A percentile compares a stretch with the other conserved stretches of the same genome.
These are phyloP conservation scores for Nepenthes gracilis DNA, from an alignment of 148 eudicot species.

Conservation along the genomic window DNA sequence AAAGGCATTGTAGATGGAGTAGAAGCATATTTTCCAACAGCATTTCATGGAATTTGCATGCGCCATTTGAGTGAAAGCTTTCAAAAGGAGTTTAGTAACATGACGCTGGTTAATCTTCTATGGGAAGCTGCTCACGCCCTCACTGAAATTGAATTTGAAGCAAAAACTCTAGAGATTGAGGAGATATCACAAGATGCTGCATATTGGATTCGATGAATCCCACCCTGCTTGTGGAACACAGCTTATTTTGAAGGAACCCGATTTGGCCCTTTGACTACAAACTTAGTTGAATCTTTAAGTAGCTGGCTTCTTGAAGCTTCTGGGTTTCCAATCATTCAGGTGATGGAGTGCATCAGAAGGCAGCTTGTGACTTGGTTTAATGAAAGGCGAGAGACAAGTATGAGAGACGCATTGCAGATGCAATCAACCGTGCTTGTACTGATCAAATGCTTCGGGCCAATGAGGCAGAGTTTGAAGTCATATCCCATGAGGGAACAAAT, in stretches of 20 bases:
- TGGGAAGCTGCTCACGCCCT: constrained; percentile 53
- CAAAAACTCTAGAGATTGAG: constrained; percentile 34
- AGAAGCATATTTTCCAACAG: constrained; percentile 43
- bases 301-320: constrained; percentile 44
- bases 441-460: constrained; percentile 46
- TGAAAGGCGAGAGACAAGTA: constrained; percentile 47
- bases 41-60: constrained; percentile 56
- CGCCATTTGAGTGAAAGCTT: constrained; percentile 46
- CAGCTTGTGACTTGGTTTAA: constrained; percentile 64
- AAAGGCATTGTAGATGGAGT: constrained; percentile 43
- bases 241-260: constrained; percentile 53
- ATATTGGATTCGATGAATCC: constrained; percentile 36
- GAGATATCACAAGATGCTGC: constrained; percentile 42
- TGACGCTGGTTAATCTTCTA: constrained; percentile 30
- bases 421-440: constrained; percentile 41
- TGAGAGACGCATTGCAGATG: constrained; percentile 40
- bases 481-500: constrained; percentile 36
- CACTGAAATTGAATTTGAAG: constrained; percentile 31
- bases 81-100: constrained; percentile 35
- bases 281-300: constrained; percentile 30
- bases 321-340: constrained; percentile 44
- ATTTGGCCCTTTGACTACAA: constrained; percentile 51
- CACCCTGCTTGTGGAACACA: constrained; percentile 54
- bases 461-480: constrained; percentile 50
- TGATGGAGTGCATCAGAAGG: constrained; percentile 47